phyloP scores from a whole-genome alignment of 495 filamentous ascomycete species.

The Monascus purpureus region DNA sequence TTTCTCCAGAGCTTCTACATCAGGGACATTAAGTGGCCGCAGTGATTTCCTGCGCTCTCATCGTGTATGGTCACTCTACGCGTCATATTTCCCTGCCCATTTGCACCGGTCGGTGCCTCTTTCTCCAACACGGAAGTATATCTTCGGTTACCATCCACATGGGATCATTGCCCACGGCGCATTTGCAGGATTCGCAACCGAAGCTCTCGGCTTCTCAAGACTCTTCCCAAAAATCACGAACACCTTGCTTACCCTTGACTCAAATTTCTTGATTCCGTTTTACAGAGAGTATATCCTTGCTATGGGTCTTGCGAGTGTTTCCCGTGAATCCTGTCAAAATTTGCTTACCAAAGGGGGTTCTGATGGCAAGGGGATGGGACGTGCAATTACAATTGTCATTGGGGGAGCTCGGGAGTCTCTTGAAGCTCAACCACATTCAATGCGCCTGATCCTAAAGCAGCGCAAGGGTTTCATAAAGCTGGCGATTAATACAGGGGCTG shows the following conservation, averaged over 20 bases:
- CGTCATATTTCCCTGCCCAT: constrained; percentile 78
- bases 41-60: constrained; percentile 58
- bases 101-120: constrained; percentile 71
- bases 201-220: constrained; percentile 73
- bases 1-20: constrained; percentile 59
- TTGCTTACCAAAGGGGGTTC: constrained; percentile 61
- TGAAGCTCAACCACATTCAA: constrained; percentile 59
- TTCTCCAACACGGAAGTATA: constrained; percentile 77
- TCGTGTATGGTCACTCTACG: constrained; percentile 78
- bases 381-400: constrained; percentile 90
- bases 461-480: constrained; percentile 91
- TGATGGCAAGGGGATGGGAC: constrained; percentile 82
- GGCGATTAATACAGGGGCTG: constrained; percentile 77
- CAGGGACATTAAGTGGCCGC: constrained; percentile 60
- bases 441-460: constrained; percentile 63
- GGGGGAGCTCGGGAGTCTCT: constrained; percentile 87
- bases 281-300: constrained; percentile 85
- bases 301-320: constrained; percentile 78
- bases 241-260: constrained; percentile 74
- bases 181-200: constrained; percentile 83
- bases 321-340: constrained; percentile 80
- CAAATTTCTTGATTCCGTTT: constrained; percentile 86
- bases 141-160: constrained; percentile 95
- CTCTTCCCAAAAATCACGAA: constrained; percentile 95
- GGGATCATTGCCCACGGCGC: constrained; percentile 95